Conservation (phyloP, 495 filamentous ascomycete genomes). For the Sordaria brevicollis region DNA sequence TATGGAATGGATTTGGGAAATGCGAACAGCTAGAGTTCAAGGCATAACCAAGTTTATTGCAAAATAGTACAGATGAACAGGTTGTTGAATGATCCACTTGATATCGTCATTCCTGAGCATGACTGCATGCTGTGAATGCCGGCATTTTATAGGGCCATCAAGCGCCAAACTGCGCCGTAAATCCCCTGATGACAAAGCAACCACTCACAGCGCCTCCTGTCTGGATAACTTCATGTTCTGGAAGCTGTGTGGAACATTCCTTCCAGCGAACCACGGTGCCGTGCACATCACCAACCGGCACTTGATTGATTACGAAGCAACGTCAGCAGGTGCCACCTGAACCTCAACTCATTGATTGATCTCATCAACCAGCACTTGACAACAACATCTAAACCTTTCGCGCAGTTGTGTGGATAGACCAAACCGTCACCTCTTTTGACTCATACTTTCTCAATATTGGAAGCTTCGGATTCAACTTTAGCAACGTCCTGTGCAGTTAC, state of each 20-base stretch:
- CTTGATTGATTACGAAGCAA: background rate
- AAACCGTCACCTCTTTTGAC: background rate
- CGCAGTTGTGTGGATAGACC: background rate
- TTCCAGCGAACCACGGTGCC: background rate
- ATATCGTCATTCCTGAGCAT: background rate
- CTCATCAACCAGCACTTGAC: background rate
- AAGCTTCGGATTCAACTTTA: background rate
- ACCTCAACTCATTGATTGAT: background rate
- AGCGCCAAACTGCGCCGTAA: no score
- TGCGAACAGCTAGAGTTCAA: background rate
- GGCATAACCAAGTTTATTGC: background rate
- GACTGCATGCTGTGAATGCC: background rate
- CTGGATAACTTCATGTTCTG: background rate
- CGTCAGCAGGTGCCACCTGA: background rate
- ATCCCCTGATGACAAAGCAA: background rate
- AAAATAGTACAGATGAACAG: background rate
- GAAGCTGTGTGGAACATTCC: background rate
- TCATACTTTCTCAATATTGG: background rate
- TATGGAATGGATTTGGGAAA: background rate
- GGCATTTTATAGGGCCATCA: background rate
- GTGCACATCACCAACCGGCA: background rate
- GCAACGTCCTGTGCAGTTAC: background rate
- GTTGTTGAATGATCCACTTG: background rate
- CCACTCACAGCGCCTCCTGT: background rate
- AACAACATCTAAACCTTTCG: background rate